These are phyloP conservation scores for Fusarium algeriense DNA, from an alignment of 2,329 filamentous ascomycete genomes.

Conservation along the genomic window DNA sequence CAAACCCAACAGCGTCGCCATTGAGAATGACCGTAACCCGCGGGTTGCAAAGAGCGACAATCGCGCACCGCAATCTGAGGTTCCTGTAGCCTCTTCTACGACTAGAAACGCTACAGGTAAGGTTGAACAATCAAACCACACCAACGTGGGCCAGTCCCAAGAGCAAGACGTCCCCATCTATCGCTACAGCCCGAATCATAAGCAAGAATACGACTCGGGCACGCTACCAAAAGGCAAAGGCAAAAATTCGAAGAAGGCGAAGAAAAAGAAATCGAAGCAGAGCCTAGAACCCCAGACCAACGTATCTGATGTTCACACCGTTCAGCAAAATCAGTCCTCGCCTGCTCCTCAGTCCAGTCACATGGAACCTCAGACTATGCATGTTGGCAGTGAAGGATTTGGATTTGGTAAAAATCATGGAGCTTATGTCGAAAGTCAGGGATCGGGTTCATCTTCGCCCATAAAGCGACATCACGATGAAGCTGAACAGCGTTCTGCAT, in stretches of 20 bases:
- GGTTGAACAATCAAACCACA: not conserved
- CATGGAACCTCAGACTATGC: not conserved
- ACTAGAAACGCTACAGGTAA: not conserved
- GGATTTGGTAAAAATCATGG: not conserved
- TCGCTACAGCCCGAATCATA: not conserved
- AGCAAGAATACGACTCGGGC: not conserved
- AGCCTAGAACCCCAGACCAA: constrained; percentile 4
- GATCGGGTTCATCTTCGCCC: constrained; percentile 5
- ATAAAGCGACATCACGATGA: constrained; percentile 32
- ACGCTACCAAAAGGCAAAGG: constrained; percentile 16
- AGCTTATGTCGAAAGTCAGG: not conserved
- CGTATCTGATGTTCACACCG: not conserved
- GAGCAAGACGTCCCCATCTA: not conserved
- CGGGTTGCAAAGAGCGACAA: not conserved
- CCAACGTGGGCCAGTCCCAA: not conserved
- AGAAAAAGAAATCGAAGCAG: constrained; percentile 44
- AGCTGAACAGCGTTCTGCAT: constrained; percentile 3
- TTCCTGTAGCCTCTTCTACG: not conserved
- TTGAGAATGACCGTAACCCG: not conserved
- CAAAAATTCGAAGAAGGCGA: constrained; percentile 44
- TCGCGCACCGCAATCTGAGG: not conserved
- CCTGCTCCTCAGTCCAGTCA: not conserved
- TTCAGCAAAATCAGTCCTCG: not conserved
- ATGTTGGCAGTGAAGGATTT: not conserved
- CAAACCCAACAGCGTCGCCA: not conserved